Conservation (phyloP, 2,329 filamentous ascomycete genomes). For the Macroventuria anomochaeta region DNA sequence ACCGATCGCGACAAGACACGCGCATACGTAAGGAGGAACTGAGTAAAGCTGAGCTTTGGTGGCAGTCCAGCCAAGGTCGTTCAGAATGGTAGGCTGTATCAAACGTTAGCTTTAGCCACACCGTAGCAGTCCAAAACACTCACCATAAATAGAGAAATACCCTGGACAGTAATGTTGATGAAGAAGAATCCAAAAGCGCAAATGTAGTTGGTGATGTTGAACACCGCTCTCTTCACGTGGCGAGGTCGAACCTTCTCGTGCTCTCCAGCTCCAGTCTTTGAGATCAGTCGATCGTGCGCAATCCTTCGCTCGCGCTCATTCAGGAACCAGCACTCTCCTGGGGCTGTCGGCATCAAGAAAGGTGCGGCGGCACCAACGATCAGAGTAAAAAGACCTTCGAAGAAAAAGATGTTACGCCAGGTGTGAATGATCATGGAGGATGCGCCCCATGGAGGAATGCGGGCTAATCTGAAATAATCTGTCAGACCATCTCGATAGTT, state of each 20-base stretch:
- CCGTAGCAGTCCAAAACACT: constrained; percentile 4
- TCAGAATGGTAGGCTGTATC: constrained; percentile 47
- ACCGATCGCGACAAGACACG: constrained; percentile 44
- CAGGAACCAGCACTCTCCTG: constrained; percentile 58
- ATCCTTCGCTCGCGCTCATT: constrained; percentile 62
- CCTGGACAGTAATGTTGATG: constrained; percentile 66
- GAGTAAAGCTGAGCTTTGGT: constrained; percentile 50
- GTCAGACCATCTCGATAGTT: constrained; percentile 1
- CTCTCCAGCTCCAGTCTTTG: constrained; percentile 56
- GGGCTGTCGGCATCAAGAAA: constrained; percentile 60
- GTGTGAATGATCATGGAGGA: constrained; percentile 54
- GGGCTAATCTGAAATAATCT: constrained; percentile 32
- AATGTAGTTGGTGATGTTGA: constrained; percentile 66
- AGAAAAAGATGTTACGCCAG: constrained; percentile 64
- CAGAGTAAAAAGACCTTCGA: constrained; percentile 64
- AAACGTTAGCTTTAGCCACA: constrained; percentile 10
- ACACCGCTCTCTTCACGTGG: constrained; percentile 60
- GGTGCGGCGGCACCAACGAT: constrained; percentile 58
- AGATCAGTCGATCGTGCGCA: constrained; percentile 58
- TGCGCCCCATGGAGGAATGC: constrained; percentile 61
- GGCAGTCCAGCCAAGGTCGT: constrained; percentile 46
- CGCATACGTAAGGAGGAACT: constrained; percentile 49
- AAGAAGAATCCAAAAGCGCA: constrained; percentile 65
- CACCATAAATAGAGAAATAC: constrained; percentile 50
- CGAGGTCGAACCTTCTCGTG: constrained; percentile 56